Evolutionary conservation across 2,329 filamentous ascomycete species (phyloP), one percentile per base, ranked within the genome.

Genomic region (Sporothrix brasiliensis): DNA sequence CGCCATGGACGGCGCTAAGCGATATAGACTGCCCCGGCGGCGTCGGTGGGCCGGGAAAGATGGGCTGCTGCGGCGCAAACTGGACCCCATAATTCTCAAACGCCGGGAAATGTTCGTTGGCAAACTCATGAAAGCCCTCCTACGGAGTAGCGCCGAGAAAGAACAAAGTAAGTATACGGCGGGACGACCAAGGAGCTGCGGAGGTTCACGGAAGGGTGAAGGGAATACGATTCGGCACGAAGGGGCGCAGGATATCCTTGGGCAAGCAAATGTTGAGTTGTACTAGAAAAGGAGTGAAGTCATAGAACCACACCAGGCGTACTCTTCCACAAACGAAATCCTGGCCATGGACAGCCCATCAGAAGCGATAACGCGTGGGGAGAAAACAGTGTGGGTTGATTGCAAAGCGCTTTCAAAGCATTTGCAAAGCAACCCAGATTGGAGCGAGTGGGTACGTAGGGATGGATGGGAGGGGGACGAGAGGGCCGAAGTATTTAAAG

Each of bases 121-220:
- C 79, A 75, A 83, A 81, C 70, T 79, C 77, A 53, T 85, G 82
- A 75, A 83, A 87, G 72, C 79, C 80, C 73, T 86, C 85, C 85
- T 87, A 34, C 6, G 77, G 76, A 75, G 76, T 75, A 78, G 76
- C 74, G 73, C 76, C 27, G 13, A 34, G 10, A 50, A 44, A 60
- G 24, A 34, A 68, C 2, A 47, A 14, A 63, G 58, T 63, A 47
- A 63, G 58, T 19, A 47, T 63, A 47, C 21, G 13, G 54, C 19
- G 54, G 19, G 34, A 41, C 3, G 19, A 44, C 2, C 34, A 44
- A 47, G n/a, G 24, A 3, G 13, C 9, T 56, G 27, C 2, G 3
- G 24, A 19, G 5, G 11, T 56, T 34, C 53, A 56, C 24, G 53
- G 53, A 2, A 61, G 19, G n/a, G 56, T 5, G n/a, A 41, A 44